A percentile compares a stretch with the other conserved stretches of the same genome.
Evolutionary conservation across 345 rosid genomes (phyloP).

Genomic region (Syzygium aromaticum): DNA sequence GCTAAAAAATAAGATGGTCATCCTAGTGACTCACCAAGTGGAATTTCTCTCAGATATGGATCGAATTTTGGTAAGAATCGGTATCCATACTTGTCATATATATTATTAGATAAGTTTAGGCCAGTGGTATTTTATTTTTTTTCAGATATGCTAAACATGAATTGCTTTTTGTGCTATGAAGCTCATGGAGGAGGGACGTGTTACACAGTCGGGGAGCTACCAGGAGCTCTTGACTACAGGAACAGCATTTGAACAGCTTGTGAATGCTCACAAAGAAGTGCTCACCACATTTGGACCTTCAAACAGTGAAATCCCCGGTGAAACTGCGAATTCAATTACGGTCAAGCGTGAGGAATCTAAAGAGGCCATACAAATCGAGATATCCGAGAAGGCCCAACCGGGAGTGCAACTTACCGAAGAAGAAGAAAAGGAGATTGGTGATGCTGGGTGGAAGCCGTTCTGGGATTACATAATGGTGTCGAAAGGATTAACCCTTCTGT

Average conservation of each 20-base stretch:
- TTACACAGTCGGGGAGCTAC: constrained; percentile 54
- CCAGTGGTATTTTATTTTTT: neutral
- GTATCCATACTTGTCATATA: neutral
- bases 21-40: constrained; percentile 82
- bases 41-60: constrained; percentile 70
- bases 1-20: constrained; percentile 45
- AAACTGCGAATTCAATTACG: constrained; percentile 2
- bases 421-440: constrained; percentile 52
- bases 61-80: constrained; percentile 39
- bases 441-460: constrained; percentile 57
- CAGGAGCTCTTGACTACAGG: constrained; percentile 45
- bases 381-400: constrained; percentile 10
- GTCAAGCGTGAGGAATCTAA: constrained; percentile 5
- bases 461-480: constrained; percentile 54
- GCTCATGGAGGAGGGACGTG: constrained; percentile 63
- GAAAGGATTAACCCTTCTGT: constrained; percentile 27
- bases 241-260: constrained; percentile 58
- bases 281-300: constrained; percentile 31
- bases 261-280: constrained; percentile 64
- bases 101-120: neutral
- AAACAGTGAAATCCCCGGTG: constrained; percentile 14
- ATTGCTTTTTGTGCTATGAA: neutral
- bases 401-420: constrained; percentile 59
- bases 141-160: neutral
- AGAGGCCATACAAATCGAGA: constrained; percentile 17